A percentile compares a stretch with the other conserved stretches of the same genome.
Evolutionary conservation across 345 rosid genomes (phyloP).

Genomic region (Moringa oleifera): DNA sequence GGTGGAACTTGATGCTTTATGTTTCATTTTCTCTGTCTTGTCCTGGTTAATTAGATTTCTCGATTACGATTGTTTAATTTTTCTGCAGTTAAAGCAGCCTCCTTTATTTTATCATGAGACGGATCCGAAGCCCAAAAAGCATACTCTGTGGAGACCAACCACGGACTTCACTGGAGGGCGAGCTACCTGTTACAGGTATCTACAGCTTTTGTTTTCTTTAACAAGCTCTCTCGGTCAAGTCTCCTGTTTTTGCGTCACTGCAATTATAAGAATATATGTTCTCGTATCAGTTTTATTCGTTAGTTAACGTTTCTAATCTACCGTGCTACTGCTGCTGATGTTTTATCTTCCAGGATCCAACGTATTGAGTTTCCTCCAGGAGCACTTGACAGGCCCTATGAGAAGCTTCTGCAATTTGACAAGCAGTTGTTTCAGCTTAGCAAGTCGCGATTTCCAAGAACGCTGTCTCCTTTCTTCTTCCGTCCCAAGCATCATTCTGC

Average conservation of each 20-base stretch:
- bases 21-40: neutral
- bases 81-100: constrained; percentile 27
- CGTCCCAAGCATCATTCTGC: too few species aligned
- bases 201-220: neutral
- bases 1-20: neutral
- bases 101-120: constrained; percentile 35
- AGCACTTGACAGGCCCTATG: constrained; percentile 36
- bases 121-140: constrained; percentile 39
- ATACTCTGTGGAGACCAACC: constrained; percentile 34
- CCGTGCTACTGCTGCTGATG: neutral
- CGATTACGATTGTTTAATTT: neutral
- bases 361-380: constrained; percentile 37
- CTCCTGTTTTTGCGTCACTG: too few species aligned
- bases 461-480: constrained; percentile 22
- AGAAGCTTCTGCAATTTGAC: constrained; percentile 37
- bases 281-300: too few species aligned
- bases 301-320: neutral
- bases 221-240: neutral
- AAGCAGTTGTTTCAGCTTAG: constrained; percentile 22
- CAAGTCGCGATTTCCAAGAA: constrained; percentile 31
- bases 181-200: constrained; percentile 40
- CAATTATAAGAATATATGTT: too few species aligned
- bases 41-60: neutral
- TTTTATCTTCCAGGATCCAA: constrained; percentile 42
- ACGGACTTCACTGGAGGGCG: constrained; percentile 41